Evolutionary conservation across 192 early-diverging fungal genomes (phyloP).

Genomic region (Podila verticillata): DNA sequence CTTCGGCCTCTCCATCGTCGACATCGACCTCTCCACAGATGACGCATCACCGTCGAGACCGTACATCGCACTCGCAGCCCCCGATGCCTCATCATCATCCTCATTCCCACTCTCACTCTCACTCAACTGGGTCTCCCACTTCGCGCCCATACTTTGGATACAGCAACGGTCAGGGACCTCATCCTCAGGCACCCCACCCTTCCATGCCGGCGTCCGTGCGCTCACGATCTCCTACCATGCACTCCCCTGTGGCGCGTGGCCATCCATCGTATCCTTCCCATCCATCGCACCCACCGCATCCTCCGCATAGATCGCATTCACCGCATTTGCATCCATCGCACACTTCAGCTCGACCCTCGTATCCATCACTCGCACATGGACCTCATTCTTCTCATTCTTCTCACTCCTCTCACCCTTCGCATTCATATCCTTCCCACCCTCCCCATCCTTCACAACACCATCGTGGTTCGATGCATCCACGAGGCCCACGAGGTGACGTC

Average conservation of each 20-base stretch:
- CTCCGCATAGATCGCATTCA: constrained; percentile 1
- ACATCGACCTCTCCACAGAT: background rate
- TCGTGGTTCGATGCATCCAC: constrained; percentile 7
- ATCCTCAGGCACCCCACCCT: constrained; percentile 5
- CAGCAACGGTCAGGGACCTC: background rate
- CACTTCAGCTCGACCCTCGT: background rate
- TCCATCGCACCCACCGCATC: background rate
- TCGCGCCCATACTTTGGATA: background rate
- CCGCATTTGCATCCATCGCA: constrained; percentile 7
- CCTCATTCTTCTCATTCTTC: background rate
- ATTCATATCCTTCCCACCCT: constrained; percentile 5
- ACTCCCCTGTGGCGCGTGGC: too few relatives aligned
- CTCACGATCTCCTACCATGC: too few relatives aligned
- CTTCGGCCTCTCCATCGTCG: background rate
- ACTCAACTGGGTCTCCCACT: background rate
- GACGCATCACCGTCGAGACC: background rate
- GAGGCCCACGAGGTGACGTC: too few relatives aligned
- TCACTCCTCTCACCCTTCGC: constrained; percentile 2
- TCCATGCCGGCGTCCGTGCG: background rate
- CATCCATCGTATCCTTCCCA: background rate
- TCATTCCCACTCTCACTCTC: background rate
- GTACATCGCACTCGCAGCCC: background rate
- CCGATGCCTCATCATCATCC: background rate
- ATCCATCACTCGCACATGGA: background rate
- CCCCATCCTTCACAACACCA: constrained; percentile 12